Evolutionary conservation across 148 eudicot species (phyloP), one percentile per base, ranked within the genome.

Genomic region (Camellia sinensis): DNA sequence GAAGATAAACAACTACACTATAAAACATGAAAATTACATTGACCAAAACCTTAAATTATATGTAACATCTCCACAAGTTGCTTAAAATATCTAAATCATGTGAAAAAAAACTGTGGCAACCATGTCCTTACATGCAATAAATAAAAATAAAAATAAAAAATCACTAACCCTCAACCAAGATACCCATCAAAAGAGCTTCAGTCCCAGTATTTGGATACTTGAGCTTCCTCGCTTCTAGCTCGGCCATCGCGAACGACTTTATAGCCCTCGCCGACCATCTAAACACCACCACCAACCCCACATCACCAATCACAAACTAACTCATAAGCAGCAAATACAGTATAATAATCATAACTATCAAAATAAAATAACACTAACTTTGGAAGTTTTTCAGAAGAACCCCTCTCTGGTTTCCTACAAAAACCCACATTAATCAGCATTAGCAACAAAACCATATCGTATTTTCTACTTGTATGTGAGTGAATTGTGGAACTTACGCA

Each of bases 241-340:
- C 93, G 50, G 75, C 97, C 97, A 95, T 84, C 7, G 92, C 83
- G 84, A 88, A 92, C 4, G 97, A 73, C 88, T 86, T 93, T 81
- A 92, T 89, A 11, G 89, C 89, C 87, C 99, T 92, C 21, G 97
- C 87, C 1, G 99, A 95, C 97, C 97, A 95, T 89, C 97, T 95
- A 82, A 65, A 81, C 50, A 59, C 77, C 66, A 74, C 18, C 48
- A 41, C 45, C 74, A 13, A 74, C 17, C 66, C 63, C 70, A 77
- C 73, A 63, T 70, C 79, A 73, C 75, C 54, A 78, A 45, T 48
- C 53, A 61, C 63, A 82, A 40, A 43, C 67, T 69, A 70, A 74
- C 14, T 41, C 72, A 75, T 57, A 18, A 43, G 68, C 60, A 76
- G n/a, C 7, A 64, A 79, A 7, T 15, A 21, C 3, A 44, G 71